Percentiles rank a stretch among this genome's conserved stretches.
Evolutionary conservation across 106 monocot genomes (phyloP).

Genomic region (Allium cepa): DNA sequence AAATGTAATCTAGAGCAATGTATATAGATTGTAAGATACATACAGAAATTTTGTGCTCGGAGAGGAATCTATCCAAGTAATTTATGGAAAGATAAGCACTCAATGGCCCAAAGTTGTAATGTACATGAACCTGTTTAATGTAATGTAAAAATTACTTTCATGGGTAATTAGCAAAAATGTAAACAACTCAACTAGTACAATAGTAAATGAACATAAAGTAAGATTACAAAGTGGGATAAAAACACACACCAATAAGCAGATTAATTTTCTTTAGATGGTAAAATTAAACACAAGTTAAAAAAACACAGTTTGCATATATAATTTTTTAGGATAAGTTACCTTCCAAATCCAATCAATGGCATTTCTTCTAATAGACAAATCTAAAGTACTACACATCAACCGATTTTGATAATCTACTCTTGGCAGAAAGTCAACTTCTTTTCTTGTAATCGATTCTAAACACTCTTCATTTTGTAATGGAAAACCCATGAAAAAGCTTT

Average conservation of each 20-base stretch:
- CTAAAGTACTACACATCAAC: constrained; percentile 44
- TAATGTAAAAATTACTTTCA: not conserved
- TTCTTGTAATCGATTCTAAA: constrained; percentile 35
- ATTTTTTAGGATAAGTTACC: constrained; percentile 17
- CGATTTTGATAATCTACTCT: constrained; percentile 47
- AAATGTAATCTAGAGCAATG: not conserved
- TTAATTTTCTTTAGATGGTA: not conserved
- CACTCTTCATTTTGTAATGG: constrained; percentile 71
- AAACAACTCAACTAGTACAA: not conserved
- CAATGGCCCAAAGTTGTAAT: constrained; percentile 64
- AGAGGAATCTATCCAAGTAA: constrained; percentile 88
- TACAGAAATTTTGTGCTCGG: constrained; percentile 62
- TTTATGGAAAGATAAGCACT: constrained; percentile 73
- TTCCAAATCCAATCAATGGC: constrained; percentile 95
- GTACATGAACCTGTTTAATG: constrained; percentile 48
- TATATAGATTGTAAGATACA: constrained; percentile 9
- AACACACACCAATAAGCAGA: not conserved
- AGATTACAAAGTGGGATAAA: not conserved
- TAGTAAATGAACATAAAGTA: not conserved
- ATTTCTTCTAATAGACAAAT: constrained; percentile 56
- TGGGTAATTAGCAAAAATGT: not conserved
- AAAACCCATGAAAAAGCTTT: constrained; percentile 28
- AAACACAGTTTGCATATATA: not conserved
- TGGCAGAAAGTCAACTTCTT: constrained; percentile 59
- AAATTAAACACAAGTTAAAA: not conserved